These are phyloP conservation scores for Cymbopogon citratus DNA, from an alignment of 176 grass and related monocot genomes.

Conservation along the genomic window DNA sequence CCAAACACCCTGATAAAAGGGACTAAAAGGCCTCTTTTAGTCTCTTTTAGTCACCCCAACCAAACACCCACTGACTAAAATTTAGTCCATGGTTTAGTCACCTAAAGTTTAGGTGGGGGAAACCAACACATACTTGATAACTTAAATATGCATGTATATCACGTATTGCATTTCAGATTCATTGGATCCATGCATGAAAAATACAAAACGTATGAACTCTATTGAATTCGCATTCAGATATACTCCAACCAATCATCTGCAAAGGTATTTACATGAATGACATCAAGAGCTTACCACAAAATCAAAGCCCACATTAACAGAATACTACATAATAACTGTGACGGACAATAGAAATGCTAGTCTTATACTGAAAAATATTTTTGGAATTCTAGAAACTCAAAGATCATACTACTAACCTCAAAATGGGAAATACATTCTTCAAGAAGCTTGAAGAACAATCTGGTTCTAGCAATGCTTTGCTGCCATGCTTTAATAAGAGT, in stretches of 20 bases:
- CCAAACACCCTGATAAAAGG: too few species aligned
- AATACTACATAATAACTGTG: not conserved
- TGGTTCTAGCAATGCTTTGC: slow-evolving; percentile 92
- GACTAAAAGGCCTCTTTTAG: too few species aligned
- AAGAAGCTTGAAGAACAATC: slow-evolving; percentile 98
- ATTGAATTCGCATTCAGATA: not conserved
- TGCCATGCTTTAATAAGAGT: slow-evolving; percentile 99
- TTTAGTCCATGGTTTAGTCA: too few species aligned
- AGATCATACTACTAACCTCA: slow-evolving; percentile 59
- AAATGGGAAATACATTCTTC: slow-evolving; percentile 97
- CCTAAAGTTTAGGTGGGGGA: too few species aligned
- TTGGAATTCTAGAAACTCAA: slow-evolving; percentile 7
- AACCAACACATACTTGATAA: not conserved
- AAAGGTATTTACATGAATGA: not conserved
- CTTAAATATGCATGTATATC: not conserved
- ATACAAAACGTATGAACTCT: not conserved
- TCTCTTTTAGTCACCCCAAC: too few species aligned
- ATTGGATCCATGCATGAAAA: not conserved
- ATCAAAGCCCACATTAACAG: not conserved
- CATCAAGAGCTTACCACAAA: not conserved
- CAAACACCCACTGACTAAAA: too few species aligned
- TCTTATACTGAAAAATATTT: slow-evolving; percentile 18
- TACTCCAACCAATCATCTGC: not conserved
- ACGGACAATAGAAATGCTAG: not conserved
- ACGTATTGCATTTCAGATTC: not conserved